These are phyloP conservation scores for Cyclospora cayetanensis DNA, from an alignment of 169 alveolate genomes.

Conservation along the genomic window DNA sequence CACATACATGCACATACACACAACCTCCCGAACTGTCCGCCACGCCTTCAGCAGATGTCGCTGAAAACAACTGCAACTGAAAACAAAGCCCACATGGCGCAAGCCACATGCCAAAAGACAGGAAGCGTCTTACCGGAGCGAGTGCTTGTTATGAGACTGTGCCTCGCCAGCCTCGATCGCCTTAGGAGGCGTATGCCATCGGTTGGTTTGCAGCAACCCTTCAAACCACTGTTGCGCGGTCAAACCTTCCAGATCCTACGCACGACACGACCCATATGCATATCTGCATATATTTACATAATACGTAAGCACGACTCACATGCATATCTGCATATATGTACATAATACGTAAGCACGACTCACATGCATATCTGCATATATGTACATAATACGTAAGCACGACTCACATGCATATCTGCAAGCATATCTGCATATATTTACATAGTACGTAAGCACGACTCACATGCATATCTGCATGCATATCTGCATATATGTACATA, in stretches of 20 bases:
- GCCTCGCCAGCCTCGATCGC: slow-evolving; percentile 10
- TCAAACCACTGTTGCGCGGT: slow-evolving; percentile 71
- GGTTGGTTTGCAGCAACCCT: slow-evolving; percentile 47
- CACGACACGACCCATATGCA: background rate
- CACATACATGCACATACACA: background rate
- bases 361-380: background rate
- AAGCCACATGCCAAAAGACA: too few species aligned
- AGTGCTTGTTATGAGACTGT: background rate
- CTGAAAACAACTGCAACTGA: too few species aligned
- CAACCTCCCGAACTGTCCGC: too few species aligned
- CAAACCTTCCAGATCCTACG: slow-evolving; percentile 62
- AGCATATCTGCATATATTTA: background rate
- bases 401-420: too few species aligned
- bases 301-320: background rate
- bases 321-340: background rate
- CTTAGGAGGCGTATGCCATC: slow-evolving; percentile 52
- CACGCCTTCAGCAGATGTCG: too few species aligned
- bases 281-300: background rate
- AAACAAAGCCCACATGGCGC: slow-evolving; percentile 24
- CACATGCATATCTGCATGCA: background rate
- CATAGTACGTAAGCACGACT: background rate
- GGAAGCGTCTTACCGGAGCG: slow-evolving; percentile 39
- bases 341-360: background rate
- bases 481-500: too few species aligned
- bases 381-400: background rate